Conservation (phyloP, 139 green algal species). For the Picochlorum sp. region DNA sequence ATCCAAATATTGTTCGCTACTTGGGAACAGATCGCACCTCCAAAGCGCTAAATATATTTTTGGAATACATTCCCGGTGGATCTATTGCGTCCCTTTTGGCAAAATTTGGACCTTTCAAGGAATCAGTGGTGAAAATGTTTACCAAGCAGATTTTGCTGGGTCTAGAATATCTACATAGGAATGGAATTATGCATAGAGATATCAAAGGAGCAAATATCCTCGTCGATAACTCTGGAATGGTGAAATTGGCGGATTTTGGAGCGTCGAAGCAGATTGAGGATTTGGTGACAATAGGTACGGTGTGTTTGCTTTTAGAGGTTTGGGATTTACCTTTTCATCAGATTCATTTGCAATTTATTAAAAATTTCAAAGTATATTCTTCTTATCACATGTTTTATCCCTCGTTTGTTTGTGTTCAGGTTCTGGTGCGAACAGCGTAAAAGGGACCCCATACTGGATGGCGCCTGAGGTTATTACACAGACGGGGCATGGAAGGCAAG, state of each 20-base stretch:
- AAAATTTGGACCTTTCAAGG: conserved; percentile 67
- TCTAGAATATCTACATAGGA: conserved; percentile 86
- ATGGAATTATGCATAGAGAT: conserved; percentile 85
- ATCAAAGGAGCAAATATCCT: conserved; percentile 97
- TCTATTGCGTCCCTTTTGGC: conserved; percentile 81
- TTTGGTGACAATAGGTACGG: conserved; percentile 78
- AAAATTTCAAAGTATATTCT: neutral
- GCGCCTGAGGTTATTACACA: conserved; percentile 93
- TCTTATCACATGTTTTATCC: conserved; percentile 1
- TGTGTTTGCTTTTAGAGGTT: conserved; percentile 18
- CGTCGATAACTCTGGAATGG: conserved; percentile 70
- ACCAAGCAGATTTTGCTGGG: conserved; percentile 66
- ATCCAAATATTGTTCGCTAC: conserved; percentile 93
- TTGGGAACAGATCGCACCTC: conserved; percentile 67
- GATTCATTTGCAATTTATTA: neutral
- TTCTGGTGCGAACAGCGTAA: conserved; percentile 72
- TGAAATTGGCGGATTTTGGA: conserved; percentile 96
- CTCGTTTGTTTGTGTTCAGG: too few species aligned
- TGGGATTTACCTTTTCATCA: neutral
- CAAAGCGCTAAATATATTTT: conserved; percentile 87
- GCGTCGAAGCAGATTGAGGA: conserved; percentile 85
- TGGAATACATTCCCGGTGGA: conserved; percentile 91
- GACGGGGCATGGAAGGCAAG: conserved; percentile 58
- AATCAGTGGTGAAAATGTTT: conserved; percentile 55
- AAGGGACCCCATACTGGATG: conserved; percentile 98